Conservation (phyloP, 73 alveolate species). For the Paramecium tetraurelia region DNA sequence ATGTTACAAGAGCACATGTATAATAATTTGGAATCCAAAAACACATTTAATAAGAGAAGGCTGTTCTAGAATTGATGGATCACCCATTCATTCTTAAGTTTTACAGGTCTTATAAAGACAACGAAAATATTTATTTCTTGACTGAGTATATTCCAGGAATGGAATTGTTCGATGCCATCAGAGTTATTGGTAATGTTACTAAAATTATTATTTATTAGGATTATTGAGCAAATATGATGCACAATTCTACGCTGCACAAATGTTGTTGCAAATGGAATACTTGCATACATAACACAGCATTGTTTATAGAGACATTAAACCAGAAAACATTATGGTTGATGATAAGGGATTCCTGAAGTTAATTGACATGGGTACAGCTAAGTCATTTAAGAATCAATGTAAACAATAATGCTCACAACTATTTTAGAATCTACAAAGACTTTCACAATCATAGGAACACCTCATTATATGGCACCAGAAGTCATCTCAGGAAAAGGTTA, state of each 20-base stretch:
- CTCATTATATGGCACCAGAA: conserved; percentile 69
- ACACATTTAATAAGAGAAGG: conserved; percentile 67
- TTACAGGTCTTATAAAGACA: conserved; percentile 65
- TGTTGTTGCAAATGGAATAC: conserved; percentile 48
- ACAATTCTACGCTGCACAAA: conserved; percentile 42
- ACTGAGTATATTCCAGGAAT: conserved; percentile 67
- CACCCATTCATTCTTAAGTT: conserved; percentile 69
- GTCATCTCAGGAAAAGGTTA: conserved; percentile 65
- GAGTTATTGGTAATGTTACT: conserved; percentile 55
- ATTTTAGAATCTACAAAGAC: conserved; percentile 36
- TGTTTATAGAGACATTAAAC: conserved; percentile 61
- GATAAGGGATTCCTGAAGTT: conserved; percentile 56
- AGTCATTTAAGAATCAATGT: conserved; percentile 22
- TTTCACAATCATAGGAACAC: conserved; percentile 62
- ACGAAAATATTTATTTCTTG: conserved; percentile 64
- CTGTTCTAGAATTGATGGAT: conserved; percentile 60
- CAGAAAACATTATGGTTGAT: conserved; percentile 64
- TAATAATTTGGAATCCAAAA: conserved; percentile 64
- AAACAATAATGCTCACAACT: neutral
- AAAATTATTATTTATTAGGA: neutral
- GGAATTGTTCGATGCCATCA: conserved; percentile 70
- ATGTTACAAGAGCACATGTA: conserved; percentile 76
- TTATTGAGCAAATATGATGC: conserved; percentile 51
- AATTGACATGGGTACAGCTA: conserved; percentile 66
- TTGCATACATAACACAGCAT: conserved; percentile 47